Evolutionary conservation across 2,329 filamentous ascomycete species (phyloP).

Genomic region (Magnaporthales sp.): DNA sequence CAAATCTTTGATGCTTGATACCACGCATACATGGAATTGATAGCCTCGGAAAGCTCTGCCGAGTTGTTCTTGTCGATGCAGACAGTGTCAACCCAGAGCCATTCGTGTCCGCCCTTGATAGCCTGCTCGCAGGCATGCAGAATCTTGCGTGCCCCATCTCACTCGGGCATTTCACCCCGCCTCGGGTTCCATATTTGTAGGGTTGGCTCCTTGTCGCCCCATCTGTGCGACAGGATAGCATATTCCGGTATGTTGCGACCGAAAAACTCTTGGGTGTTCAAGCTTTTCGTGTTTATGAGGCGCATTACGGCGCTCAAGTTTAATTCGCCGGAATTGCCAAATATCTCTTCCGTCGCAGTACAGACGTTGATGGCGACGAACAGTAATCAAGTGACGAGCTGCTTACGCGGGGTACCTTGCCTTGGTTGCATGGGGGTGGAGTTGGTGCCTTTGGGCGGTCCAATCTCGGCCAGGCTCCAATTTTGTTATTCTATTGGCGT

Average conservation of each 20-base stretch:
- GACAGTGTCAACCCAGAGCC: conserved; percentile 16
- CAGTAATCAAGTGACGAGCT: not conserved
- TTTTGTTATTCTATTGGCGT: too few species aligned
- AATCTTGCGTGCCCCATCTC: not conserved
- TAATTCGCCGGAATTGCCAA: not conserved
- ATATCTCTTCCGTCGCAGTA: not conserved
- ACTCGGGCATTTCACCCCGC: not conserved
- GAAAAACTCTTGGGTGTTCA: conserved; percentile 4
- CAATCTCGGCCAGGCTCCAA: not conserved
- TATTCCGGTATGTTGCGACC: conserved; percentile 3
- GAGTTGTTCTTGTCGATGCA: conserved; percentile 19
- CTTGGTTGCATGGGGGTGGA: not conserved
- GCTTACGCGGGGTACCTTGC: not conserved
- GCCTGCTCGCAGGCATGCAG: not conserved
- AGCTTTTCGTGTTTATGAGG: not conserved
- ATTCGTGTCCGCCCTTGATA: not conserved
- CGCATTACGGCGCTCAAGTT: not conserved
- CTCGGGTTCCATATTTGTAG: not conserved
- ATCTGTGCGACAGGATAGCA: conserved; percentile 12
- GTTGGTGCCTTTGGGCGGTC: not conserved
- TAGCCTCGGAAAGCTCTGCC: conserved; percentile 15
- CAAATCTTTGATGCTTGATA: conserved; percentile 13
- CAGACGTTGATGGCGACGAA: not conserved
- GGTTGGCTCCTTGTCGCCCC: conserved; percentile 10
- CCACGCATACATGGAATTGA: conserved; percentile 14